phyloP scores from a whole-genome alignment of 1,284 basidiomycete genomes.

The Pholiota adiposa region DNA sequence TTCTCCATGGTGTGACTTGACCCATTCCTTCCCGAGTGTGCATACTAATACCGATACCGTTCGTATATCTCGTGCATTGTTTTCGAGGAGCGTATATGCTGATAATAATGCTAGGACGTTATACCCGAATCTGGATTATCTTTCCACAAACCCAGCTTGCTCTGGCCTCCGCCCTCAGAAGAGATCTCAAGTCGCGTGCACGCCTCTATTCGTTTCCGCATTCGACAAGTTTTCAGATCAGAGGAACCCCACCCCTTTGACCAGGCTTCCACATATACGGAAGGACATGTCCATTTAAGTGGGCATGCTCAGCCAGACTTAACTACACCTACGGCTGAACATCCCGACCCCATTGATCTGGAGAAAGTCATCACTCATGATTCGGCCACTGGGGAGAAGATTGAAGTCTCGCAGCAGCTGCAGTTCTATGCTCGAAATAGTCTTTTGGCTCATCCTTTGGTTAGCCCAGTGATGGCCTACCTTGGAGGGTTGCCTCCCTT shows the following conservation, averaged over 20 bases:
- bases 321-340: slow-evolving; percentile 8
- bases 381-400: slow-evolving; percentile 50
- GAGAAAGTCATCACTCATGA: slow-evolving; percentile 49
- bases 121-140: slow-evolving; percentile 72
- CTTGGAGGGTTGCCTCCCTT: slow-evolving; percentile 92
- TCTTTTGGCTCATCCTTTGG: slow-evolving; percentile 83
- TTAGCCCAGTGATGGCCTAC: slow-evolving; percentile 84
- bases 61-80: slow-evolving; percentile 24
- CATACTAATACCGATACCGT: slow-evolving; percentile 86
- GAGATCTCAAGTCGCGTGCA: slow-evolving; percentile 71
- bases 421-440: slow-evolving; percentile 91
- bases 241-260: slow-evolving; percentile 24
- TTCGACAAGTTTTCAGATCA: slow-evolving; percentile 59
- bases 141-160: slow-evolving; percentile 81
- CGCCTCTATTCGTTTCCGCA: slow-evolving; percentile 60
- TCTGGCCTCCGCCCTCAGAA: slow-evolving; percentile 91
- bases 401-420: slow-evolving; percentile 73
- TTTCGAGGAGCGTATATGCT: slow-evolving; percentile 3
- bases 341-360: slow-evolving; percentile 27
- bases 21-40: slow-evolving; percentile 93
- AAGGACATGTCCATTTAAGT: slow-evolving; percentile 24
- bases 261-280: slow-evolving; percentile 28
- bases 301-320: background rate
- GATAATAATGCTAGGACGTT: slow-evolving; percentile 60
- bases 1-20: slow-evolving; percentile 93